Conservation (phyloP, 2,329 filamentous ascomycete genomes). For the Venturia pyrina region DNA sequence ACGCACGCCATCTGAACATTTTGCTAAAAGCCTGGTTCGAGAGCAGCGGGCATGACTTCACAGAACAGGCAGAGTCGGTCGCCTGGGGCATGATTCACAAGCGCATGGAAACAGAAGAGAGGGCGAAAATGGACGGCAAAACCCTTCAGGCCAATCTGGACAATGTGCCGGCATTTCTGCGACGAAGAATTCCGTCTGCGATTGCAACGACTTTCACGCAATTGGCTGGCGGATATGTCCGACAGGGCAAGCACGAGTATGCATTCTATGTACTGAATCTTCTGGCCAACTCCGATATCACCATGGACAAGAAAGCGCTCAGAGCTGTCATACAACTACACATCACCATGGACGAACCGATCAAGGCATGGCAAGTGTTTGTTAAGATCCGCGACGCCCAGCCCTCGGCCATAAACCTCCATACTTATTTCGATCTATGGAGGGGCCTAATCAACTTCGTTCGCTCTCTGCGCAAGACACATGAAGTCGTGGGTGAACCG, state of each 20-base stretch:
- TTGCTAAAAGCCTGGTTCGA: conserved; percentile 5
- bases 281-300: neutral
- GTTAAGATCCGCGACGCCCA: neutral
- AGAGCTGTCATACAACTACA: conserved; percentile 1
- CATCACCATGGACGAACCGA: neutral
- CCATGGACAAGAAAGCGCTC: neutral
- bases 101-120: neutral
- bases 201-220: conserved; percentile 1
- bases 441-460: conserved; percentile 3
- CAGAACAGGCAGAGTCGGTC: conserved; percentile 2
- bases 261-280: conserved; percentile 6
- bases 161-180: conserved; percentile 4
- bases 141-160: neutral
- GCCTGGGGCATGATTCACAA: conserved; percentile 9
- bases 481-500: neutral
- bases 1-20: neutral
- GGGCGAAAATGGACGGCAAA: neutral
- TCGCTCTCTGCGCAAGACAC: neutral
- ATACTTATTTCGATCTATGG: conserved; percentile 5
- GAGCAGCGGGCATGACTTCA: neutral
- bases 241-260: neutral
- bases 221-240: conserved; percentile 7
- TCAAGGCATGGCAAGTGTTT: conserved; percentile 3
- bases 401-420: neutral
- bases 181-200: conserved; percentile 3